Percentiles rank a stretch among this genome's conserved stretches.
phyloP scores from a whole-genome alignment of 2,329 filamentous ascomycete genomes.

The Colletotrichum sp. region DNA sequence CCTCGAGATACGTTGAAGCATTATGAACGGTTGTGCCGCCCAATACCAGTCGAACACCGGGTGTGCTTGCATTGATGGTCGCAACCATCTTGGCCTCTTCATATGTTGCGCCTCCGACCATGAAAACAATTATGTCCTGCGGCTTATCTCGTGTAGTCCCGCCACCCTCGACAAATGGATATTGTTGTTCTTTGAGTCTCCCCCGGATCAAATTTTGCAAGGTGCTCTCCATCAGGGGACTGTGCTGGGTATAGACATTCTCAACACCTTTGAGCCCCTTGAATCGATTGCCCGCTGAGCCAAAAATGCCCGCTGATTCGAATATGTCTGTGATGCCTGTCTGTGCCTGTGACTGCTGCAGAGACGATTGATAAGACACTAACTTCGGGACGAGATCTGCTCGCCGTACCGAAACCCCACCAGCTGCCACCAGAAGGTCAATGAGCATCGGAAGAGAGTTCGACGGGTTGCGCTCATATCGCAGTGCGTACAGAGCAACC shows the following conservation, averaged over 20 bases:
- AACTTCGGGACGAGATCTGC: constrained; percentile 84
- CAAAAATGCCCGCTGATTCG: constrained; percentile 89
- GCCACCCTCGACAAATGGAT: constrained; percentile 91
- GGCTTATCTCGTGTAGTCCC: constrained; percentile 91
- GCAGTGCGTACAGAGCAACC: constrained; percentile 92
- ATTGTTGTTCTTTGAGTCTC: constrained; percentile 82
- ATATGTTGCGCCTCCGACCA: constrained; percentile 91
- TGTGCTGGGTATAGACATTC: constrained; percentile 98
- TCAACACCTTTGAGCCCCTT: constrained; percentile 97
- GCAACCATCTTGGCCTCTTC: constrained; percentile 97
- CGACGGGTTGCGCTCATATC: constrained; percentile 86
- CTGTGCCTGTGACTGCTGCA: constrained; percentile 78
- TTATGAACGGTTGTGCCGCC: constrained; percentile 91
- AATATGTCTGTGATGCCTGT: constrained; percentile 91
- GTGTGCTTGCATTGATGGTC: constrained; percentile 90
- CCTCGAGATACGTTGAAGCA: constrained; percentile 84
- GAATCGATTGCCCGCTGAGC: constrained; percentile 84
- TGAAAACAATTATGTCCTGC: constrained; percentile 94
- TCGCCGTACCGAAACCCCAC: constrained; percentile 76
- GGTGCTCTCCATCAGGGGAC: constrained; percentile 83
- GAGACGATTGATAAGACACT: constrained; percentile 82
- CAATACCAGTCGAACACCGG: constrained; percentile 86
- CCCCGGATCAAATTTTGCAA: constrained; percentile 95
- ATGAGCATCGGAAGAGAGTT: constrained; percentile 85
- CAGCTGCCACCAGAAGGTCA: constrained; percentile 84